Conservation (phyloP, 805 yeast genomes). For the Myxozyma neglecta region DNA sequence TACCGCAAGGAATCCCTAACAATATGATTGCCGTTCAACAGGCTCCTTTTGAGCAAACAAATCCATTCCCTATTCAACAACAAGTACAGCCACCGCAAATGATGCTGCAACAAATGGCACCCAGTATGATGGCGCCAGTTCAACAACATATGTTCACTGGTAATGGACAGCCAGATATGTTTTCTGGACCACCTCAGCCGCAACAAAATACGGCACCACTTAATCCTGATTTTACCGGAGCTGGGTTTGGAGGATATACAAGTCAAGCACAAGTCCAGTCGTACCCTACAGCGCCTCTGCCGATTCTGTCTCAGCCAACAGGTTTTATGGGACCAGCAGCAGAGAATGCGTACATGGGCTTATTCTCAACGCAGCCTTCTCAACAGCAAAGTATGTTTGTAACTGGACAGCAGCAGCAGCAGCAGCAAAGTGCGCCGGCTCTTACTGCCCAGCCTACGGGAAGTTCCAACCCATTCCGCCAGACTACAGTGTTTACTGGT, state of each 20-base stretch:
- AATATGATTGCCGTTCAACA: neutral
- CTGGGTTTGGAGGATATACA: constrained; percentile 35
- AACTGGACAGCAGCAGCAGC: constrained; percentile 12
- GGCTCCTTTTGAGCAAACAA: constrained; percentile 1
- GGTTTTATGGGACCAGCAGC: constrained; percentile 19
- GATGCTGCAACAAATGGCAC: constrained; percentile 20
- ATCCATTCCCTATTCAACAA: constrained; percentile 8
- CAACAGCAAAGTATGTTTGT: constrained; percentile 30
- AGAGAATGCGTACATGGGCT: constrained; percentile 43
- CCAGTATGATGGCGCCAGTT: constrained; percentile 23
- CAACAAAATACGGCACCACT: constrained; percentile 15
- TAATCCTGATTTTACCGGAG: constrained; percentile 32
- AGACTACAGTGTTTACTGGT: constrained; percentile 19
- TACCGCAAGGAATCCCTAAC: neutral
- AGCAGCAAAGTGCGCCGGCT: constrained; percentile 5
- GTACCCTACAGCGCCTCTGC: constrained; percentile 20
- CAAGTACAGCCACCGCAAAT: constrained; percentile 7
- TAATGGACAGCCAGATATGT: too few species aligned
- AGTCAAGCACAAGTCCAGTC: constrained; percentile 27
- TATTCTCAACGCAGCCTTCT: constrained; percentile 56
- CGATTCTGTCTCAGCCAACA: constrained; percentile 32
- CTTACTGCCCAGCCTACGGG: constrained; percentile 23
- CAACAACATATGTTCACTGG: constrained; percentile 13
- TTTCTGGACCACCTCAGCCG: neutral
- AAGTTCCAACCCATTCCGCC: constrained; percentile 29